phyloP scores from a whole-genome alignment of 768 basidiomycete genomes.

The Cystobasidium onofrii region DNA sequence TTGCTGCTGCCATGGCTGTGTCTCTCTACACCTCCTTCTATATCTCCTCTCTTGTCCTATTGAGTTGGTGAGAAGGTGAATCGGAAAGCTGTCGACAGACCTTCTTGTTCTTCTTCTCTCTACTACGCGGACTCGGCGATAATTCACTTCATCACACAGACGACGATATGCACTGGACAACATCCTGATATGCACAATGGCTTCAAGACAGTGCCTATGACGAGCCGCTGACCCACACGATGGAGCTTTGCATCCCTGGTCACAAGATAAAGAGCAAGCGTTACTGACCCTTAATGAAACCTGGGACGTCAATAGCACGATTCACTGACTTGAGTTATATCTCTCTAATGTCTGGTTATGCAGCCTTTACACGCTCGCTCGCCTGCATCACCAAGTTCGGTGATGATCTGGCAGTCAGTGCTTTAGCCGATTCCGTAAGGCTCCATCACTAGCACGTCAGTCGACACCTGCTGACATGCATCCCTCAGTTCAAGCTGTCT shows the following conservation, averaged over 20 bases:
- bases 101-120: neutral
- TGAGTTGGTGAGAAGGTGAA: neutral
- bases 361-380: slow-evolving; percentile 28
- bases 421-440: neutral
- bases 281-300: no score
- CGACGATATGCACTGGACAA: no score
- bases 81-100: neutral
- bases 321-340: no score
- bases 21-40: neutral
- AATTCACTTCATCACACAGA: no score
- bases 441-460: neutral
- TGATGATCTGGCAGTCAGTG: slow-evolving; percentile 23
- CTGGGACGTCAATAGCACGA: no score
- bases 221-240: neutral
- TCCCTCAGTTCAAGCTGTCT: slow-evolving; percentile 21
- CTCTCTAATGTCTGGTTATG: no score
- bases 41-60: neutral
- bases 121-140: no score
- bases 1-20: neutral
- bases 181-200: neutral
- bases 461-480: neutral
- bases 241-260: slow-evolving; percentile 22
- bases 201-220: neutral
- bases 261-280: slow-evolving; percentile 26
- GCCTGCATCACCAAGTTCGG: slow-evolving; percentile 21